Evolutionary conservation across 1,139 yeast species (phyloP).

Genomic region (Kodamaea anthophila): DNA sequence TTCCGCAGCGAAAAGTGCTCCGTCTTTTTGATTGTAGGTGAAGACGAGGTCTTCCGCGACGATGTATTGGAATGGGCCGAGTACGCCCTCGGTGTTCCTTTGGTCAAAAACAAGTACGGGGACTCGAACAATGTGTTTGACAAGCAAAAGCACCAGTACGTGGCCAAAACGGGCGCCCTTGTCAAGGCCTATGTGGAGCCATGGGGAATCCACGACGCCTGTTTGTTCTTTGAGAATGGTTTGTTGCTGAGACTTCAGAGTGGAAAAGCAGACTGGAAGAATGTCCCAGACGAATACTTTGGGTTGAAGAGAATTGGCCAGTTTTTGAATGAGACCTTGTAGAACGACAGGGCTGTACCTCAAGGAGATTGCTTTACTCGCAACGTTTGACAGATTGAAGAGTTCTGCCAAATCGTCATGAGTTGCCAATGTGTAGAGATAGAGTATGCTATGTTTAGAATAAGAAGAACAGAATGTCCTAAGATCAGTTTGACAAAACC

Average conservation of each 20-base stretch:
- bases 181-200: constrained; percentile 32
- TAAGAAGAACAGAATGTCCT: no score
- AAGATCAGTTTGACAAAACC: no score
- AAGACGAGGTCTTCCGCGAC: constrained; percentile 41
- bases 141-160: constrained; percentile 15
- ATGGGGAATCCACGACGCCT: constrained; percentile 39
- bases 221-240: constrained; percentile 28
- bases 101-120: constrained; percentile 18
- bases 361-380: no score
- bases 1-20: constrained; percentile 21
- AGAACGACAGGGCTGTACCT: no score
- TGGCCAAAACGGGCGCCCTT: constrained; percentile 12
- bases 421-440: no score
- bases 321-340: constrained; percentile 22
- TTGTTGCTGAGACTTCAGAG: constrained; percentile 7
- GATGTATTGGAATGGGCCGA: constrained; percentile 34
- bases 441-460: no score
- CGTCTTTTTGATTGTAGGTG: constrained; percentile 33
- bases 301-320: constrained; percentile 22
- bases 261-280: constrained; percentile 5
- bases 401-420: no score
- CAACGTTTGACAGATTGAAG: no score
- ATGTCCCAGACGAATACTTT: constrained; percentile 17
- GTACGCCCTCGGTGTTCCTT: constrained; percentile 26
- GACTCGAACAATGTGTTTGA: constrained; percentile 20